phyloP scores from a whole-genome alignment of 352 stramenopile genomes.

The Pythium folliculosum region DNA sequence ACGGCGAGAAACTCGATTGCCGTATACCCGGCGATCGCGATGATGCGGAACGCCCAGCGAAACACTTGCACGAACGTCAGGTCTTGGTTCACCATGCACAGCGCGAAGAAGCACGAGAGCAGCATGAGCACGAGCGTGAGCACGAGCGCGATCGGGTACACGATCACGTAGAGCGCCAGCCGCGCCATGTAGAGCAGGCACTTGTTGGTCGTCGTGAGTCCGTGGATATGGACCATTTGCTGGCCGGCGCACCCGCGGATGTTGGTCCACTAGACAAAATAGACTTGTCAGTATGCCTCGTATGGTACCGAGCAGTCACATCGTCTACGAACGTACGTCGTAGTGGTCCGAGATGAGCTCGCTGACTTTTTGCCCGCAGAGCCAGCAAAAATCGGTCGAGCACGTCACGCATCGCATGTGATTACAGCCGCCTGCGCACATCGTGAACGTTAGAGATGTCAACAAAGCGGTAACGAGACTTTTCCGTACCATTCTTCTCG shows the following conservation, averaged over 20 bases:
- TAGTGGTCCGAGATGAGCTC: conserved; percentile 43
- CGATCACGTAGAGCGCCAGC: conserved; percentile 7
- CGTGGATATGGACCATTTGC: conserved; percentile 33
- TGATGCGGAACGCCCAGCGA: conserved; percentile 21
- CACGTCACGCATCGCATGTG: conserved; percentile 64
- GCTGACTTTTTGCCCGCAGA: conserved; percentile 55
- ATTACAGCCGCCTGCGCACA: conserved; percentile 51
- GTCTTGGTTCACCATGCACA: conserved; percentile 14
- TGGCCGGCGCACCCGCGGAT: conserved; percentile 26
- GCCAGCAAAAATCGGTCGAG: conserved; percentile 61
- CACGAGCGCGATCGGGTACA: conserved; percentile 23
- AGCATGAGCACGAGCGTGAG: conserved; percentile 18
- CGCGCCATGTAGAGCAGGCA: conserved; percentile 5
- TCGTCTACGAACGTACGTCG: conserved; percentile 38
- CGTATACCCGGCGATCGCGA: conserved; percentile 21
- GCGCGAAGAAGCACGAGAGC: conserved; percentile 12
- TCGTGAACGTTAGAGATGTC: too few species aligned
- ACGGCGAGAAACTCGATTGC: conserved; percentile 21
- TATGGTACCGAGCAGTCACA: background rate
- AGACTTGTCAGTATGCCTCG: background rate
- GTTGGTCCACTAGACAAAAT: conserved; percentile 28
- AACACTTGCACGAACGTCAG: conserved; percentile 20
- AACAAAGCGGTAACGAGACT: too few species aligned
- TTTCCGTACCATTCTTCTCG: conserved; percentile 18
- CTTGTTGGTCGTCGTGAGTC: conserved; percentile 13